phyloP scores from a whole-genome alignment of 1,284 basidiomycete genomes.

The Moesziomyces aphidis region DNA sequence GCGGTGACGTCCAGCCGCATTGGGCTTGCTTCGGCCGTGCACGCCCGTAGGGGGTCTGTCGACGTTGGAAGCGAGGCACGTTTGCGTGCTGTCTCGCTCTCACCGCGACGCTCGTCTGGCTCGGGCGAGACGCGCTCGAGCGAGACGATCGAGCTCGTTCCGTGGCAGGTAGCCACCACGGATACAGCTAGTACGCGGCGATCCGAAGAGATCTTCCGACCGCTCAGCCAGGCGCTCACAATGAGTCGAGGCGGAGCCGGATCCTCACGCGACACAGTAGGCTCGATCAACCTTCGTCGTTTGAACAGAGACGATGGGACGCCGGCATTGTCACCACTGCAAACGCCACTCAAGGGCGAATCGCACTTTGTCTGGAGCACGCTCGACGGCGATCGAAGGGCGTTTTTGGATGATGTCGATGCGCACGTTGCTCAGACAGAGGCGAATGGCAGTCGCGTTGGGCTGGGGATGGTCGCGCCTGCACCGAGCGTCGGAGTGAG shows the following conservation, averaged over 20 bases:
- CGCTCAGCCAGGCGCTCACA: slow-evolving; percentile 13
- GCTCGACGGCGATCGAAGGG: not conserved
- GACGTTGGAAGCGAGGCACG: slow-evolving; percentile 1
- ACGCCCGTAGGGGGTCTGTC: not conserved
- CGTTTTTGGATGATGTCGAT: not conserved
- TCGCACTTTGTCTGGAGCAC: slow-evolving; percentile 11
- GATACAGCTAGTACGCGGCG: slow-evolving; percentile 3
- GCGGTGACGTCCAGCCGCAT: no score
- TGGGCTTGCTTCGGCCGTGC: not conserved
- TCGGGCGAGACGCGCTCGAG: slow-evolving; percentile 18
- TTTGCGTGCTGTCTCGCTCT: slow-evolving; percentile 11
- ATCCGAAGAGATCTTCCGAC: slow-evolving; percentile 37
- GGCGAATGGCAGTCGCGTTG: not conserved
- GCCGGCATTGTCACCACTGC: not conserved
- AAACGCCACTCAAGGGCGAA: slow-evolving; percentile 12
- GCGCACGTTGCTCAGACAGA: not conserved
- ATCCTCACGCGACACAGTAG: slow-evolving; percentile 11
- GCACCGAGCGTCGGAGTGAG: no score
- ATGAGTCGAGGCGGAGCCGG: slow-evolving; percentile 9
- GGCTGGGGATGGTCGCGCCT: slow-evolving; percentile 3
- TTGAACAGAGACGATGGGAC: not conserved
- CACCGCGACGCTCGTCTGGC: slow-evolving; percentile 5
- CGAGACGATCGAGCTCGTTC: slow-evolving; percentile 23
- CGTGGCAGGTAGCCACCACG: slow-evolving; percentile 33
- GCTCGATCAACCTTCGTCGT: no score